Percentiles rank a stretch among this genome's conserved stretches.
phyloP scores from a whole-genome alignment of 1,284 basidiomycete genomes.

The Ustilago cynodontis region DNA sequence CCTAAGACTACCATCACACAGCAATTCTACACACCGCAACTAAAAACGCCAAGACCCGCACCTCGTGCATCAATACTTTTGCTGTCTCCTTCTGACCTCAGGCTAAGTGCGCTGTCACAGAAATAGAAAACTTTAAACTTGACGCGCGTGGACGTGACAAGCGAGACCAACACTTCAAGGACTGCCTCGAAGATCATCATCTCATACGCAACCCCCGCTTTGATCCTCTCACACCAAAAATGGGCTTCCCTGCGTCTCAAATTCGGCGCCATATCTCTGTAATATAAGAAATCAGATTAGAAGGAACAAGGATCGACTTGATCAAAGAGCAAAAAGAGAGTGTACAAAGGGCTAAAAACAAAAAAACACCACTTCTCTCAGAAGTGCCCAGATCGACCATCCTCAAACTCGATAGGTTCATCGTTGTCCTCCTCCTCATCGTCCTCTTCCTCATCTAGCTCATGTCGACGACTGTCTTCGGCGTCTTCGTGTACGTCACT shows the following conservation, averaged over 20 bases:
- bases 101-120: neutral
- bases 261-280: neutral
- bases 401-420: slow-evolving; percentile 47
- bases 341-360: slow-evolving; percentile 3
- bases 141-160: neutral
- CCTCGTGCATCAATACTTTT: neutral
- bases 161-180: slow-evolving; percentile 20
- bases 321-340: neutral
- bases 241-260: neutral
- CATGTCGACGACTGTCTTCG: slow-evolving; percentile 7
- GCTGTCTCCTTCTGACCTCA: neutral
- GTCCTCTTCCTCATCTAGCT: slow-evolving; percentile 20
- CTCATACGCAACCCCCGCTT: neutral
- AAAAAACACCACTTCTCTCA: slow-evolving; percentile 3
- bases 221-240: too few species aligned
- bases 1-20: too few species aligned
- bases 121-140: neutral
- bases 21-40: too few species aligned
- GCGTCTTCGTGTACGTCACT: slow-evolving; percentile 19
- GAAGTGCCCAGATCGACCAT: slow-evolving; percentile 15
- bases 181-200: too few species aligned
- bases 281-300: slow-evolving; percentile 4
- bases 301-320: neutral
- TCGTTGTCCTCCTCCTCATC: slow-evolving; percentile 28
- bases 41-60: slow-evolving; percentile 2